Evolutionary conservation across 805 yeast genomes (phyloP).

Genomic region (Debaryomyces castellii): DNA sequence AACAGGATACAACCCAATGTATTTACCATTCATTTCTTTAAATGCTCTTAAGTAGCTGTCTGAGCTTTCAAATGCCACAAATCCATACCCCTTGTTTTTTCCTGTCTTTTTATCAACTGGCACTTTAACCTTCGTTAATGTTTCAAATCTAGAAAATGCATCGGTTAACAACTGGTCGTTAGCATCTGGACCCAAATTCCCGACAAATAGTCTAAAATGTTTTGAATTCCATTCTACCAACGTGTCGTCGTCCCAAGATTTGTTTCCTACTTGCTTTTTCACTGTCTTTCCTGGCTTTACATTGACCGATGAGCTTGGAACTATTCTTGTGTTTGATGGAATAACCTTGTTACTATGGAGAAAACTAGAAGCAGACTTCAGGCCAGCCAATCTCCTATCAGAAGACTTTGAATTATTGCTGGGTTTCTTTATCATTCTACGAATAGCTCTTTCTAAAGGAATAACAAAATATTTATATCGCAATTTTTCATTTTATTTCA

Average conservation of each 20-base stretch:
- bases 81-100: conserved; percentile 68
- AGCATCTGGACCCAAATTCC: conserved; percentile 70
- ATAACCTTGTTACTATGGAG: conserved; percentile 26
- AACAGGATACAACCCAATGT: conserved; percentile 72
- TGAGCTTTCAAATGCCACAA: conserved; percentile 63
- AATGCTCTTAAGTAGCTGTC: conserved; percentile 70
- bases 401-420: conserved; percentile 43
- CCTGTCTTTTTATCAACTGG: conserved; percentile 50
- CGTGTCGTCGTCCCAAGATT: conserved; percentile 47
- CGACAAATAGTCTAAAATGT: conserved; percentile 73
- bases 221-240: conserved; percentile 65
- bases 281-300: conserved; percentile 26
- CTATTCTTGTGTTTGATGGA: conserved; percentile 17
- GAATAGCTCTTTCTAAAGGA: neutral
- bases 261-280: conserved; percentile 45
- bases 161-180: conserved; percentile 53
- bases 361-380: conserved; percentile 46
- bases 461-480: neutral
- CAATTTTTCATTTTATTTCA: neutral
- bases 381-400: conserved; percentile 56
- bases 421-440: conserved; percentile 7
- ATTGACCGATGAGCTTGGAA: conserved; percentile 4
- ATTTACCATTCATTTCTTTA: conserved; percentile 74
- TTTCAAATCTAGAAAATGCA: conserved; percentile 54
- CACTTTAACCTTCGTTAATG: conserved; percentile 58